Conservation (phyloP, 495 filamentous ascomycete genomes). For the Penicillium silybi region DNA sequence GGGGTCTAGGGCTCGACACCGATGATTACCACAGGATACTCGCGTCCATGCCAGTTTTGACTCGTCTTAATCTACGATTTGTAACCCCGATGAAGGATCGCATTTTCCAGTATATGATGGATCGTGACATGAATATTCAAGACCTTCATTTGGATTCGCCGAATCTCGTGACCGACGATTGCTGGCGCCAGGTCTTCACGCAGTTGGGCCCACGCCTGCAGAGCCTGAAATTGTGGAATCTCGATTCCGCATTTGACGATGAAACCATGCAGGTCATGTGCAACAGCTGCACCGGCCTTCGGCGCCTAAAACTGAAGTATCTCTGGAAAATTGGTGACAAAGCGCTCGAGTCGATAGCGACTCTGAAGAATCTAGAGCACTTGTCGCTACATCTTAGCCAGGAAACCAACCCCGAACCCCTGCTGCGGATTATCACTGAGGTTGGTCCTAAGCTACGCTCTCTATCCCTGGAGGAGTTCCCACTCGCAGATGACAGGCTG, state of each 20-base stretch:
- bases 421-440: constrained; percentile 54
- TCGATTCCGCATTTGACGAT: constrained; percentile 70
- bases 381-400: constrained; percentile 63
- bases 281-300: constrained; percentile 58
- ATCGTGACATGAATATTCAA: constrained; percentile 59
- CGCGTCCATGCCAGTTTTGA: constrained; percentile 63
- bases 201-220: constrained; percentile 58
- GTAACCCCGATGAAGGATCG: constrained; percentile 84
- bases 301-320: constrained; percentile 66
- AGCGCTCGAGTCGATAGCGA: constrained; percentile 49
- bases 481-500: constrained; percentile 54
- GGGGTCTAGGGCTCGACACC: constrained; percentile 54
- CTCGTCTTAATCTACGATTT: constrained; percentile 67
- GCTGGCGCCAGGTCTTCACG: constrained; percentile 64
- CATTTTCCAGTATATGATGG: constrained; percentile 73
- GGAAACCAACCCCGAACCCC: constrained; percentile 49
- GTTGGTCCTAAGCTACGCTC: constrained; percentile 63
- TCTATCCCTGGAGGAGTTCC: constrained; percentile 63
- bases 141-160: constrained; percentile 67
- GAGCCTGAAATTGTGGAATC: constrained; percentile 62
- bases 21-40: constrained; percentile 80
- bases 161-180: constrained; percentile 69
- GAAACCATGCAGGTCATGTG: constrained; percentile 55
- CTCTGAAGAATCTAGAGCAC: constrained; percentile 59
- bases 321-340: constrained; percentile 49